phyloP scores from a whole-genome alignment of 208 protist genomes.

The Wallacemonas sp. region DNA sequence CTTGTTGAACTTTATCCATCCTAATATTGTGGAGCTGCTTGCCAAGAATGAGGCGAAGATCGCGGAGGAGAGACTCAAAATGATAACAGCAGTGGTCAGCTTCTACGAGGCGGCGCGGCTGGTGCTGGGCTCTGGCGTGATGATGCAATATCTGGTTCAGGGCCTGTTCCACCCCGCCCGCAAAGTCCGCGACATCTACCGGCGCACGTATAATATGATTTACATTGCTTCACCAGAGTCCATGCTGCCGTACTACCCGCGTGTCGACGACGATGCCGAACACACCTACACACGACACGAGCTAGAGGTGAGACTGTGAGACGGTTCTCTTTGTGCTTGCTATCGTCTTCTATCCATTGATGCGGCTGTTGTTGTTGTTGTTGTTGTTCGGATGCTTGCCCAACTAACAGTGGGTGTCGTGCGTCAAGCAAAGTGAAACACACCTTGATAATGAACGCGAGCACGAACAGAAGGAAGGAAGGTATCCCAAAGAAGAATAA shows the following conservation, averaged over 20 bases:
- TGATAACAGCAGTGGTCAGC: constrained; percentile 95
- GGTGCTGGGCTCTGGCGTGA: constrained; percentile 90
- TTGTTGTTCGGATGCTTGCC: no score
- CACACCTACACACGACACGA: constrained; percentile 73
- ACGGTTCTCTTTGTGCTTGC: no score
- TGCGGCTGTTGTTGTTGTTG: no score
- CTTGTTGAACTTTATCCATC: constrained; percentile 99
- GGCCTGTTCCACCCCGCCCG: constrained; percentile 99
- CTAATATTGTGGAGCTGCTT: constrained; percentile 99
- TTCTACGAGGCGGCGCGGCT: constrained; percentile 97
- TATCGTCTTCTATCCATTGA: no score
- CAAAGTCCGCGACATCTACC: constrained; percentile 98
- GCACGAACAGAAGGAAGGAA: background rate
- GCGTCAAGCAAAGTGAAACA: no score
- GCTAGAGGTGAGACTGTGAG: constrained; percentile 74
- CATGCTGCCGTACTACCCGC: constrained; percentile 95
- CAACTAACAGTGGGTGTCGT: no score
- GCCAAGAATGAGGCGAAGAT: constrained; percentile 85
- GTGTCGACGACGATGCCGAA: constrained; percentile 54
- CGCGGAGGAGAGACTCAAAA: constrained; percentile 82
- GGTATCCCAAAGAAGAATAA: background rate
- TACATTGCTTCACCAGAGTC: constrained; percentile 97
- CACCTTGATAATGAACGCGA: no score
- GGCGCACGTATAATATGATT: constrained; percentile 99
- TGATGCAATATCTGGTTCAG: constrained; percentile 96